Base-by-base conservation (phyloP, 2,329 filamentous ascomycete species). In the Lizonia empirigonia region DNA sequence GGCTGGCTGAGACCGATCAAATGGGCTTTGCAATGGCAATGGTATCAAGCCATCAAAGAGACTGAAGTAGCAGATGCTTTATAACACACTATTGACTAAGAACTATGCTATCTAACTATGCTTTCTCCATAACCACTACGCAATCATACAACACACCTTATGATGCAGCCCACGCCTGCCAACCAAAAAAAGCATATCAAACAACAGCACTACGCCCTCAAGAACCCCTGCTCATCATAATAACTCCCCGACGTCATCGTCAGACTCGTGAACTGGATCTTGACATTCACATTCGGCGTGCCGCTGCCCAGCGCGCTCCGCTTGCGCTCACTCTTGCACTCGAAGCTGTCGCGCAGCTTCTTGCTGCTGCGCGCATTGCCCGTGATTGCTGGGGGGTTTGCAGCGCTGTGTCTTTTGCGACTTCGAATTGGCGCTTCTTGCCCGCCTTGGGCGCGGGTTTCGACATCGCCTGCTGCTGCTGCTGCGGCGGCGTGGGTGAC, bases 151-250 rank as follows among this genome's bases (percentile, higher is more conserved):
- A 15, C 12, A 13, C 26, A 12, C n/a, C 9, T 8, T 15, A 10
- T 22, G 27, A 9, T 5, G n/a, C 5, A n/a, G n/a, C n/a, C 5
- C 13, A n/a, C 7, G 5, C 27, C 27, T n/a, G 7, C 13, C n/a
- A n/a, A 27, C 45, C 29, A 16, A 16, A 22, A 30, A 30, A 18
- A 27, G 24, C 15, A 18, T 23, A 44, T 20, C 24, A 42, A 44
- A 12, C 36, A 38, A 18, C 2, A 23, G 30, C 13, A 32, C 23
- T 46, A 50, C 39, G 38, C 26, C 20, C 58, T 59, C 50, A 70
- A 49, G 59, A 71, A 71, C 32, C 68, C 68, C 36, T 71, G 58
- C 22, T 45, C 56, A 59, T 73, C 70, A 52, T 73, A 73, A 56
- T 70, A 63, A 58, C 64, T 69, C 49, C 63, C 63, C 35, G 67